A percentile compares a stretch with the other conserved stretches of the same genome.
Conservation (phyloP, 768 basidiomycete species). For the Phaeotremella skinneri region DNA sequence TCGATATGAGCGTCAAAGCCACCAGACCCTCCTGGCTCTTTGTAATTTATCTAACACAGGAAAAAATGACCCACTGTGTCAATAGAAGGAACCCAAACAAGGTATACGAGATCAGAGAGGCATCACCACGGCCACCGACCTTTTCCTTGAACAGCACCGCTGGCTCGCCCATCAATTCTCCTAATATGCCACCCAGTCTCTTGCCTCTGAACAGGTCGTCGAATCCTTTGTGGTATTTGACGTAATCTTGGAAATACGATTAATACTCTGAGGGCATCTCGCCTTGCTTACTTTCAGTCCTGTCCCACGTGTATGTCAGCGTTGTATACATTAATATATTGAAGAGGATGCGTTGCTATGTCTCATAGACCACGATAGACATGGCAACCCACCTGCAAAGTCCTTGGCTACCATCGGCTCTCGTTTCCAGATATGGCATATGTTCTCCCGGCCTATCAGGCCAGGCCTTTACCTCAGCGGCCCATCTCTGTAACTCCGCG, state of each 20-base stretch:
- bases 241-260: constrained; percentile 9
- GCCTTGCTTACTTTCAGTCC: background rate
- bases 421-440: constrained; percentile 12
- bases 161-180: constrained; percentile 13
- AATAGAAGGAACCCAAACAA: too few relatives aligned
- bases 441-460: constrained; percentile 12
- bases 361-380: too few relatives aligned
- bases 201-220: constrained; percentile 10
- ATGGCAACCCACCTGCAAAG: constrained; percentile 8
- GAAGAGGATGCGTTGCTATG: too few relatives aligned
- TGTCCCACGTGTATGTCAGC: too few relatives aligned
- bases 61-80: too few relatives aligned
- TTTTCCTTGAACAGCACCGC: constrained; percentile 20
- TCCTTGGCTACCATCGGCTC: constrained; percentile 9
- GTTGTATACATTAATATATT: too few relatives aligned
- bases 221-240: constrained; percentile 18
- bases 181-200: constrained; percentile 7
- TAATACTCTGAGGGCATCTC: background rate
- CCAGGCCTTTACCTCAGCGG: constrained; percentile 13
- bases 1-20: constrained; percentile 35
- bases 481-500: constrained; percentile 22
- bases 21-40: constrained; percentile 24
- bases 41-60: constrained; percentile 32
- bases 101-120: constrained; percentile 1
- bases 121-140: background rate